A percentile compares a stretch with the other conserved stretches of the same genome.
Evolutionary conservation across 208 protist species (phyloP).

Genomic region (Leishmania tropica): DNA sequence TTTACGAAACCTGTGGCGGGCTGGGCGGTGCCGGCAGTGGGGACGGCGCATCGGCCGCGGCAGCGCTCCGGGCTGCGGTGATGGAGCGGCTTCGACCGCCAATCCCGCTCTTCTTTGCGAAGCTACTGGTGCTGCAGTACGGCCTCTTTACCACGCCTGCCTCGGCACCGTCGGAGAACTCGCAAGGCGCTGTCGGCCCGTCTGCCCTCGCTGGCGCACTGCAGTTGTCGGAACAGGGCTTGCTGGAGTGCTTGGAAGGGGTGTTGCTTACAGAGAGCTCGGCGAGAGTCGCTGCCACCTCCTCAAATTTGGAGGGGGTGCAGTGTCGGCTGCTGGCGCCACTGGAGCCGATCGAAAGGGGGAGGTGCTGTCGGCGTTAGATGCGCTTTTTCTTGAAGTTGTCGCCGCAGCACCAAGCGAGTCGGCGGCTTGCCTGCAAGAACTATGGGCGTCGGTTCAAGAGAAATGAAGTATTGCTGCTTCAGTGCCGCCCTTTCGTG

Average conservation of each 20-base stretch:
- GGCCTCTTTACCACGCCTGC: not conserved
- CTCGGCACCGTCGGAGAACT: not conserved
- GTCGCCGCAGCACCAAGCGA: conserved; percentile 6
- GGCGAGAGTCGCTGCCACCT: not conserved
- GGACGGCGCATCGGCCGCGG: not conserved
- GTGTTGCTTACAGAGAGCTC: conserved; percentile 17
- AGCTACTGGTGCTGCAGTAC: conserved; percentile 31
- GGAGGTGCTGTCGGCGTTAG: not conserved
- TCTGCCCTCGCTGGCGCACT: conserved; percentile 7
- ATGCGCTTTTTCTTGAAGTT: conserved; percentile 8
- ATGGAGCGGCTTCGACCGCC: conserved; percentile 23
- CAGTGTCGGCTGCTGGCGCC: not conserved
- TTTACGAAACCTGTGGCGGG: conserved; percentile 25
- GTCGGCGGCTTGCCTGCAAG: conserved; percentile 1
- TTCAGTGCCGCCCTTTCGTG: not conserved
- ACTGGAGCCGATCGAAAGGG: not conserved
- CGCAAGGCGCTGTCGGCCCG: not conserved
- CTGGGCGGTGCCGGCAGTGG: conserved; percentile 5
- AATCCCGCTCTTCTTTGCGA: conserved; percentile 21
- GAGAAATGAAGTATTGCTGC: not conserved
- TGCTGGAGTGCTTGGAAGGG: conserved; percentile 22
- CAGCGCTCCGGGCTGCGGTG: conserved; percentile 2
- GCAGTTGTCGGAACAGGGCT: conserved; percentile 11
- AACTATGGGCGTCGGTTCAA: conserved; percentile 11
- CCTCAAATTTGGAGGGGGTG: not conserved